Evolutionary conservation across 2,329 filamentous ascomycete species (phyloP), one percentile per base, ranked within the genome.

Genomic region (Emericellopsis atlantica): DNA sequence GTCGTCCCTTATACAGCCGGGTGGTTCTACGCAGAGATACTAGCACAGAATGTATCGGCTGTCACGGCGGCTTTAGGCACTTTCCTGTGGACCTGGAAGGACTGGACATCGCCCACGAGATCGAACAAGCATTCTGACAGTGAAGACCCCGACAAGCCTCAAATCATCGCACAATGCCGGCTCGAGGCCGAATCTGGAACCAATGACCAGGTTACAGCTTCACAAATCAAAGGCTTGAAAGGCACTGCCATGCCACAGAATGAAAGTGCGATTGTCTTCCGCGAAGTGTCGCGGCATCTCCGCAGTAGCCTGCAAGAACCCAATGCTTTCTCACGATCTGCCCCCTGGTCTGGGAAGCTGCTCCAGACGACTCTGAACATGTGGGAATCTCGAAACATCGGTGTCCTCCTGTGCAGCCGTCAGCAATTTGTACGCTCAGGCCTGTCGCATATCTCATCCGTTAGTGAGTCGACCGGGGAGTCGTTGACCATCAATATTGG

Each of bases 51-150:
- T 34, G 44, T 50, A 5, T 55, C 59, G 6, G 50, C 57, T 1
- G 40, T 59, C n/a, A 42, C 51, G 6, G 58, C 58, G 1, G 54
- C 57, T 0, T 32, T 53, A 5, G 46, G 52, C 18, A 63, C 58
- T 1, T 53, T 54, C 1, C 48, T 56, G 16, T 58, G 53, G 46
- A 48, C 53, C 2, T 55, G 50, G 51, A 54, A 48, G 33, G 54
- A 57, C 37, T 51, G 47, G 44, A 41, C 43, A 14, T 40, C 39
- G 10, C 36, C 35, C 6, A 26, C 36, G 22, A 23, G 16, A 21
- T 15, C 21, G 31, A n/a, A 23, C 31, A 21, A 21, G 12, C 15
- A 37, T 14, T 14, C 12, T 21, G 15, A 10, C 12, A 6, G 12
- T 29, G 29, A 35, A 16, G 22, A 23, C 14, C 4, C 21, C 15